Evolutionary conservation across 2,329 filamentous ascomycete genomes (phyloP), one percentile per base, ranked within the genome.

Genomic region (Aspergillus vadensis): DNA sequence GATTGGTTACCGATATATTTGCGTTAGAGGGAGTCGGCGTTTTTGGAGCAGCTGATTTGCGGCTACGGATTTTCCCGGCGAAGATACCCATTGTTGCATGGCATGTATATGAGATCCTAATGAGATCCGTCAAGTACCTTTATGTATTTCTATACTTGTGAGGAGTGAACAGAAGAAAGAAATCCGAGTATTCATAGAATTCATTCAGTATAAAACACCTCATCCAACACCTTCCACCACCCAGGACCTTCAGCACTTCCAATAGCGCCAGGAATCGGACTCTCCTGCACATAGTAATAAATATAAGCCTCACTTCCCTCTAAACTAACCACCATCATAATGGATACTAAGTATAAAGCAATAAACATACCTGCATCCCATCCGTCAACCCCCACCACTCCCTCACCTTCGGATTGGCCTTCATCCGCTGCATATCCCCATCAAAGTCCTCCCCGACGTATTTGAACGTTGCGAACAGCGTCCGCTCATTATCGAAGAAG

Each of bases 341-440:
- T 19, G 41, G 15, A 23, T 23, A 23, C n/a, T n/a, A n/a, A n/a
- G n/a, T n/a, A n/a, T n/a, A 5, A 23, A 23, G 5, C 5, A 25
- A 25, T 8, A 2, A 25, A 30, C 61, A 39, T 63, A 74, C 88
- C 77, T 93, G 91, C 81, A 88, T 91, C 14, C 81, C 80, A 74
- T 94, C 91, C 53, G 91, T 93, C 86, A 93, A 88, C 60, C 79
- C 80, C 90, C 90, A 94, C 91, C 91, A 94, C 74, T 90, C 87
- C 58, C 86, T 83, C 36, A 93, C 88, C 70, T 88, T 88, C 1
- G 85, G 83, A 67, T 92, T 91, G 59, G 85, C 86, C 1, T 83
- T 82, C 90, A 93, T 92, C 63, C 81, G 82, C 74, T 85, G 83
- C 91, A 94, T 93, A 70, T 94, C 91, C 9, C 81, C 87, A 2